Base-by-base conservation (phyloP, 345 rosid genomes). In the Noccaea caerulescens region DNA sequence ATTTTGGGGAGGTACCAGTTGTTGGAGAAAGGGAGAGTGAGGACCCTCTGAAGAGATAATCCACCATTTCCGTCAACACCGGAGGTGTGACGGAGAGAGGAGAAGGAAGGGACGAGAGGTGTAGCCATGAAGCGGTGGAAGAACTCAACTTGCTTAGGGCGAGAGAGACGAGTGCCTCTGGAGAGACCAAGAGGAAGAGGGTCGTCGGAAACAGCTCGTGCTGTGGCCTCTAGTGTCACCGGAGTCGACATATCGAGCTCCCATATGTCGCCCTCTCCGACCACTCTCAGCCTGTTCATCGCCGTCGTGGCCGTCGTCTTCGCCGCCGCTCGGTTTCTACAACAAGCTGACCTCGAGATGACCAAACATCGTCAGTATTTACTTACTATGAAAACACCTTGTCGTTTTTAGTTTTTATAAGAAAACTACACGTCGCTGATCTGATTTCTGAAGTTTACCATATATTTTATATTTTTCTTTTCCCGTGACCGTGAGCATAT, bases 221-320 rank as follows among this genome's bases (percentile, higher is more conserved):
- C 93, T 11, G 73, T 79, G 34, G 88, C 93, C 56, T 94, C 96
- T 0, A 94, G 80, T 7, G 95, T 89, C 38, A 58, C 58, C 7
- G 97, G 97, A 16, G 97, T 91, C 2, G 99, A 89, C 53, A 74
- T 51, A 64, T 87, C 99, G 60, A 85, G 80, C 72, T 91, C 96
- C 99, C 99, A 91, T 25, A 82, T 76, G 13, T 83, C 91, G 56
- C 89, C 97, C 59, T 93, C 99, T 82, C 57, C 84, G 52, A 82
- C 86, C 93, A 93, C 88, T 73, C 92, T 80, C 58, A 89, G 81
- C 86, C 85, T 86, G 84, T 83, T 89, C 99, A 91, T 85, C 57
- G 69, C 71, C 75, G 72, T 58, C 53, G 51, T 52, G 1, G 1
- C 23, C 49, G 34, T 13, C 20, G 46, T 13, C 39, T 12, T 57